Conservation (phyloP, 768 basidiomycete species). For the Strobilomyces echinocephalus region DNA sequence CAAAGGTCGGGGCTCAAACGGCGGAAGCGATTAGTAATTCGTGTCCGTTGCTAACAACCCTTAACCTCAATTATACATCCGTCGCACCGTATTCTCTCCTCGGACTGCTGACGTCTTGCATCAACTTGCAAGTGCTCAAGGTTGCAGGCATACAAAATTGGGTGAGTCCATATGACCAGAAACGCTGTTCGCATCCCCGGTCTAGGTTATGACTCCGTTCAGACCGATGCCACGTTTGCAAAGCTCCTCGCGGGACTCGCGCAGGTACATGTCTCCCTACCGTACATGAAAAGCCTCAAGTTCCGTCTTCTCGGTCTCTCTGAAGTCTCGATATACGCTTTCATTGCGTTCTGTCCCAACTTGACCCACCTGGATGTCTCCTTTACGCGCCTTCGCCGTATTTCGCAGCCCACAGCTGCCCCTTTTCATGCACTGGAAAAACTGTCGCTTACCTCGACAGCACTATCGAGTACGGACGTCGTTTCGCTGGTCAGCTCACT, state of each 20-base stretch:
- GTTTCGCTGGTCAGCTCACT: conserved; percentile 36
- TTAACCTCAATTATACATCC: conserved; percentile 62
- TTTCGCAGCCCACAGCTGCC: conserved; percentile 5
- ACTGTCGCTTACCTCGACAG: conserved; percentile 58
- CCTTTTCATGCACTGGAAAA: conserved; percentile 43
- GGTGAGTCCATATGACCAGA: conserved; percentile 34
- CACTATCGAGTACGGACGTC: conserved; percentile 38
- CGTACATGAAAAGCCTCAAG: conserved; percentile 50
- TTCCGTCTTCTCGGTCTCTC: conserved; percentile 51
- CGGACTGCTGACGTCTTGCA: conserved; percentile 35
- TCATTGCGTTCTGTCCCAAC: conserved; percentile 46
- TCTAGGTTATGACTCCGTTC: neutral
- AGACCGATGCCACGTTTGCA: conserved; percentile 56
- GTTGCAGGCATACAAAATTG: conserved; percentile 58
- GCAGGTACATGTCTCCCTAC: conserved; percentile 29
- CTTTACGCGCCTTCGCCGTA: conserved; percentile 51
- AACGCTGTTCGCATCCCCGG: neutral
- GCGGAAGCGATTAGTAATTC: conserved; percentile 37
- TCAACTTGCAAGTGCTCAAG: conserved; percentile 51
- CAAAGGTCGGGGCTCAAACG: conserved; percentile 50
- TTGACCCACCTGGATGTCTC: conserved; percentile 58
- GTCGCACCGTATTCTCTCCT: conserved; percentile 46
- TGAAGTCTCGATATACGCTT: conserved; percentile 41
- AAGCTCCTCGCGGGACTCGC: conserved; percentile 36
- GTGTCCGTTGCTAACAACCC: conserved; percentile 40